These are phyloP conservation scores for Magnolia kwangsiensis DNA, from an alignment of 164 flowering plant genomes.

Conservation along the genomic window DNA sequence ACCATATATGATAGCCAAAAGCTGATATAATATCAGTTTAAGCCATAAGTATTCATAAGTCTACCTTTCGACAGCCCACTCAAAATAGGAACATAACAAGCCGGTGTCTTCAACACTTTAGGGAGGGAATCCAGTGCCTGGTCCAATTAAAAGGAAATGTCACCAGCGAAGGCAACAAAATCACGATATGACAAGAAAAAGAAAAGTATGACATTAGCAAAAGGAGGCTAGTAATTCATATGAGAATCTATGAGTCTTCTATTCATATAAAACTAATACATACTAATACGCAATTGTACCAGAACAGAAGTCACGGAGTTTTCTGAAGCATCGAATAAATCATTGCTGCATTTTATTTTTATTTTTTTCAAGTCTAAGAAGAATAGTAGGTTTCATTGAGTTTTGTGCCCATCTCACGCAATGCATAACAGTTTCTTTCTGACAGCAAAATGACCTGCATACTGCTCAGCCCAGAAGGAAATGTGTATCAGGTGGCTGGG, in stretches of 20 bases:
- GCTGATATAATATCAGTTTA: background rate
- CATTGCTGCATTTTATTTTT: background rate
- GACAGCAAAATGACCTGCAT: too few relatives aligned
- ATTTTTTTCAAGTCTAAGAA: background rate
- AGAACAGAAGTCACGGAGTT: background rate
- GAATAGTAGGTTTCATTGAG: background rate
- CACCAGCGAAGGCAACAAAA: background rate
- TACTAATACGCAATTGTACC: background rate
- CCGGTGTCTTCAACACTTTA: conserved; percentile 30
- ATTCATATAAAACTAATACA: background rate
- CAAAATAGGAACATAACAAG: conserved; percentile 51
- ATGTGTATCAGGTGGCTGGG: too few relatives aligned
- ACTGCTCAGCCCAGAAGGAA: too few relatives aligned
- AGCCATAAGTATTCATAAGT: background rate
- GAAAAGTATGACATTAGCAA: background rate
- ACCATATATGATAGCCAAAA: background rate
- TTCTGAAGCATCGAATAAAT: background rate
- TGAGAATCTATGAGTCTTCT: background rate
- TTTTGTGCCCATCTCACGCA: background rate
- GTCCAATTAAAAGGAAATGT: conserved; percentile 13
- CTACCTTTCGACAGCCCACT: conserved; percentile 71
- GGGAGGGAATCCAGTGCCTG: conserved; percentile 62
- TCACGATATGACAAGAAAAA: background rate
- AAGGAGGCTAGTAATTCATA: background rate
- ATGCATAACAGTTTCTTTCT: too few relatives aligned